Percentiles rank a stretch among this genome's conserved stretches.
Conservation (phyloP, 176 grass and related monocot genomes). For the Hordeum marinum region DNA sequence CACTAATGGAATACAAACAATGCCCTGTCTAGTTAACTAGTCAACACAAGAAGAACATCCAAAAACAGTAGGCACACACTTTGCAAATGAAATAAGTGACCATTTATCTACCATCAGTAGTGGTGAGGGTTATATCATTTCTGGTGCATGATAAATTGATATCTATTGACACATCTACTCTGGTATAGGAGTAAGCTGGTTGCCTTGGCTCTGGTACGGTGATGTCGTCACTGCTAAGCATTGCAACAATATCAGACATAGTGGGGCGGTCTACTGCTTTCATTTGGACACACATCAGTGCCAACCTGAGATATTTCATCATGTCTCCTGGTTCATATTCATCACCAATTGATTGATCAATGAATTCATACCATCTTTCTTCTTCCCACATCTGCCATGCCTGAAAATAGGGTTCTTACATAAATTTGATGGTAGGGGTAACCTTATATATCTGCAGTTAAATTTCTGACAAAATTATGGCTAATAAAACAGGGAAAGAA, state of each 20-base stretch:
- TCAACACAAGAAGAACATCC: not conserved
- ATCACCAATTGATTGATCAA: slow-evolving; percentile 42
- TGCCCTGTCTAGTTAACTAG: not conserved
- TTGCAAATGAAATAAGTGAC: not conserved
- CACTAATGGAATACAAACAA: not conserved
- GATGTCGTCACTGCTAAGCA: slow-evolving; percentile 22
- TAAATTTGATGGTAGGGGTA: not conserved
- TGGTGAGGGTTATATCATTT: slow-evolving; percentile 22
- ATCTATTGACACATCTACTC: slow-evolving; percentile 24
- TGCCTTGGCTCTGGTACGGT: slow-evolving; percentile 14
- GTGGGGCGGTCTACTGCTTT: slow-evolving; percentile 36
- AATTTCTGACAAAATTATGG: not conserved
- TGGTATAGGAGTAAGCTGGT: slow-evolving; percentile 36
- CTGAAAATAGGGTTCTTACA: slow-evolving; percentile 14
- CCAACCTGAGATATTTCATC: slow-evolving; percentile 26
- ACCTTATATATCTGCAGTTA: not conserved
- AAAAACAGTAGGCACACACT: not conserved
- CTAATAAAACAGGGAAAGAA: not conserved
- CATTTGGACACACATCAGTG: slow-evolving; percentile 41
- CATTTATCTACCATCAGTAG: slow-evolving; percentile 32
- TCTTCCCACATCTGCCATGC: slow-evolving; percentile 39
- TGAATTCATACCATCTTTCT: slow-evolving; percentile 18
- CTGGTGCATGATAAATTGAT: not conserved
- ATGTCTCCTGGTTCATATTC: slow-evolving; percentile 15
- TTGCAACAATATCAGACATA: slow-evolving; percentile 30